phyloP scores from a whole-genome alignment of 2,329 filamentous ascomycete genomes.

The Orbilia oligospora region DNA sequence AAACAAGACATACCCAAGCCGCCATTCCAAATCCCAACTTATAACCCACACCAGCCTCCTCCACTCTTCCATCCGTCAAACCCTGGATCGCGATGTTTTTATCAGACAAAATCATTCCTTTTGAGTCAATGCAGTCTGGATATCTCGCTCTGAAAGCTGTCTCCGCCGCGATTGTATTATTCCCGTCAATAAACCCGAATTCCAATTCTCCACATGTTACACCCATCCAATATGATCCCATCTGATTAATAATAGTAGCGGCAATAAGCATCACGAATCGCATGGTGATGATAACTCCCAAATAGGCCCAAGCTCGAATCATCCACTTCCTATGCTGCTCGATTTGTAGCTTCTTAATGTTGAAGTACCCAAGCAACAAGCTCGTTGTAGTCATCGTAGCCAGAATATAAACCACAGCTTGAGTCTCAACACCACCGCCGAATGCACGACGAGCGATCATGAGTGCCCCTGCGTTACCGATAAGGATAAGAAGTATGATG shows the following conservation, averaged over 20 bases:
- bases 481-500: slow-evolving; percentile 70
- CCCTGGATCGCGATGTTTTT: slow-evolving; percentile 52
- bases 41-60: slow-evolving; percentile 68
- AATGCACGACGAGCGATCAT: slow-evolving; percentile 72
- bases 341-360: slow-evolving; percentile 75
- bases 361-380: slow-evolving; percentile 71
- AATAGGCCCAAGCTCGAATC: slow-evolving; percentile 72
- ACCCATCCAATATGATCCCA: slow-evolving; percentile 49
- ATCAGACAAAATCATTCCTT: slow-evolving; percentile 41
- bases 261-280: slow-evolving; percentile 62
- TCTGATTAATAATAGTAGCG: slow-evolving; percentile 64
- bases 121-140: slow-evolving; percentile 42
- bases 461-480: slow-evolving; percentile 70
- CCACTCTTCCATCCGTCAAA: slow-evolving; percentile 46
- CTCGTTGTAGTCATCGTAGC: slow-evolving; percentile 69
- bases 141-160: slow-evolving; percentile 24
- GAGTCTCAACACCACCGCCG: slow-evolving; percentile 72
- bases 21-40: slow-evolving; percentile 71
- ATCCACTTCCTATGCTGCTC: slow-evolving; percentile 77
- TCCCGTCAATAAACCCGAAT: slow-evolving; percentile 40
- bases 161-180: background rate
- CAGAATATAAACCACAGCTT: slow-evolving; percentile 69
- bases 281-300: slow-evolving; percentile 65
- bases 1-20: slow-evolving; percentile 71
- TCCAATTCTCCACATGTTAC: slow-evolving; percentile 40